phyloP scores from a whole-genome alignment of 345 rosid genomes.

The Lenwebbia sp. region DNA sequence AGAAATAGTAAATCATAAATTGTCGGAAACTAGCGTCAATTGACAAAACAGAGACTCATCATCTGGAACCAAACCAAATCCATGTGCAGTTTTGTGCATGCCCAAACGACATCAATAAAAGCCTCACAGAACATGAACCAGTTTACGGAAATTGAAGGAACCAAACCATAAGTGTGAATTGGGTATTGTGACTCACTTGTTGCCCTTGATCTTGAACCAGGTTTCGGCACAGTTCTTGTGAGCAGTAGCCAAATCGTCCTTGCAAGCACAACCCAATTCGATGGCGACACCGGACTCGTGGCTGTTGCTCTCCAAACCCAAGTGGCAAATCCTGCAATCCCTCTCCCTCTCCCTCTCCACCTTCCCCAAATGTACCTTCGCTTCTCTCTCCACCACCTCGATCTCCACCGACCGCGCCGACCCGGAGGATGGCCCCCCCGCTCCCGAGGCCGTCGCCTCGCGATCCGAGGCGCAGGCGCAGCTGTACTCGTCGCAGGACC shows the following conservation, averaged over 20 bases:
- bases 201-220: conserved; percentile 40
- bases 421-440: background rate
- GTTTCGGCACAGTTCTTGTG: conserved; percentile 34
- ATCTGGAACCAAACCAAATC: background rate
- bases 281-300: conserved; percentile 22
- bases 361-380: background rate
- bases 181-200: conserved; percentile 11
- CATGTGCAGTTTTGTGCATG: background rate
- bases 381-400: background rate
- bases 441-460: background rate
- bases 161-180: background rate
- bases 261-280: conserved; percentile 32
- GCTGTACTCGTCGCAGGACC: background rate
- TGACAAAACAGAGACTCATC: background rate
- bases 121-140: background rate
- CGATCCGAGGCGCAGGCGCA: background rate
- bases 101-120: background rate
- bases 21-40: background rate
- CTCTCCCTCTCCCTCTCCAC: conserved; percentile 11
- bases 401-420: conserved; percentile 5
- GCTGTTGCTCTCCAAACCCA: conserved; percentile 12
- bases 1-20: background rate
- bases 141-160: background rate
- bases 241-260: conserved; percentile 33
- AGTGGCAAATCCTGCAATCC: conserved; percentile 13